A percentile compares a stretch with the other conserved stretches of the same genome.
These are phyloP conservation scores for Mortierella polycephala DNA, from an alignment of 371 early-diverging fungal species.

Conservation along the genomic window DNA sequence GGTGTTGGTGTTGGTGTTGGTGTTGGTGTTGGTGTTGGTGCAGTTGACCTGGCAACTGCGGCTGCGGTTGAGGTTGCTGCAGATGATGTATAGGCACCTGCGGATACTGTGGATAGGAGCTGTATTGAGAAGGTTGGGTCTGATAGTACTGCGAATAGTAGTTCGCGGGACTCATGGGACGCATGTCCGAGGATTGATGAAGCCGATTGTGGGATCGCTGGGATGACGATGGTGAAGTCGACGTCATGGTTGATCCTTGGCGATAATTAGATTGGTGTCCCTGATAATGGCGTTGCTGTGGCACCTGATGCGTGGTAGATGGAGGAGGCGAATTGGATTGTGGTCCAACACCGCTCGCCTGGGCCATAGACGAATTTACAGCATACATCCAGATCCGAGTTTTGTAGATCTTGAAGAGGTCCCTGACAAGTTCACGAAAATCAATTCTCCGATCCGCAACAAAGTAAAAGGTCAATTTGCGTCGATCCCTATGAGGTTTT, in stretches of 20 bases:
- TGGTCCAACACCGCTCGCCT: constrained; percentile 2
- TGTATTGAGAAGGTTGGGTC: too few species aligned
- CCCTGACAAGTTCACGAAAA: constrained; percentile 98
- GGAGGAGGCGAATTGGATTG: constrained; percentile 9
- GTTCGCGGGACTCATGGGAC: too few species aligned
- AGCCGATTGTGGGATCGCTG: too few species aligned
- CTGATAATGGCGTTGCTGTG: constrained; percentile 6
- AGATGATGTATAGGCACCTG: constrained; percentile 7
- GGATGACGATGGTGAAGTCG: too few species aligned
- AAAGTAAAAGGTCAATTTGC: constrained; percentile 96
- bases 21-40: constrained; percentile 5
- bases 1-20: constrained; percentile 4
- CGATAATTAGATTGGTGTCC: too few species aligned
- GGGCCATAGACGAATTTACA: constrained; percentile 51
- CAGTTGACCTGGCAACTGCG: constrained; percentile 6
- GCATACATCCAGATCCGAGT: constrained; percentile 99
- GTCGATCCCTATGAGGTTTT: constrained; percentile 79
- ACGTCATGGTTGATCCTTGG: too few species aligned
- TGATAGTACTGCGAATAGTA: too few species aligned
- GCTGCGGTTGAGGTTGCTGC: constrained; percentile 8
- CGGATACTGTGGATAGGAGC: neutral
- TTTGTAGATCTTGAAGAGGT: constrained; percentile 98
- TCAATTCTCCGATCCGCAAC: constrained; percentile 96
- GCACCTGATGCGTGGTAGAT: constrained; percentile 6
- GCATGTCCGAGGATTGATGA: too few species aligned